Conservation (phyloP, 805 yeast genomes). For the Candida boleticola region DNA sequence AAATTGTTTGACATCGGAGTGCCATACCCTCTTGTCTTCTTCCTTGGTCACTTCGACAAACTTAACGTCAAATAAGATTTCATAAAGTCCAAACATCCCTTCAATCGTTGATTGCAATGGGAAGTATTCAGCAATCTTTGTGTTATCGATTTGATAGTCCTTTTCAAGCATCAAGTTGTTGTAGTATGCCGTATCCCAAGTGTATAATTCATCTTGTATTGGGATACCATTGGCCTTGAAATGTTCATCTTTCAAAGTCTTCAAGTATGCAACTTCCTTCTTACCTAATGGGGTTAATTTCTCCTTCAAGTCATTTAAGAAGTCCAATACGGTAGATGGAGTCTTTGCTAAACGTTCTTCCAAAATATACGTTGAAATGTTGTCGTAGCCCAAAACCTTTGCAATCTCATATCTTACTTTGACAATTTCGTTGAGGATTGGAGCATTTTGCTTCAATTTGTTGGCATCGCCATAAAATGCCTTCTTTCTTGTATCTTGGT, state of each 20-base stretch:
- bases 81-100: constrained; percentile 72
- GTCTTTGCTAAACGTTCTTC: constrained; percentile 82
- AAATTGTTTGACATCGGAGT: constrained; percentile 70
- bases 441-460: constrained; percentile 64
- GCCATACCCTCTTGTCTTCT: constrained; percentile 57
- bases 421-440: constrained; percentile 58
- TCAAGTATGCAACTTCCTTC: constrained; percentile 49
- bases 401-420: constrained; percentile 63
- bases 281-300: constrained; percentile 61
- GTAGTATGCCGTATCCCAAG: constrained; percentile 76
- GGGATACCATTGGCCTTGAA: constrained; percentile 43
- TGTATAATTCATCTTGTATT: constrained; percentile 41
- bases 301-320: constrained; percentile 58
- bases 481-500: constrained; percentile 59
- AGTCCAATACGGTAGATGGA: constrained; percentile 55
- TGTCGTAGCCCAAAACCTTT: constrained; percentile 59
- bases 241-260: constrained; percentile 53
- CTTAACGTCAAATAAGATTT: constrained; percentile 63
- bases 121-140: constrained; percentile 72
- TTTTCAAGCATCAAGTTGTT: constrained; percentile 63
- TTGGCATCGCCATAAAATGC: constrained; percentile 69
- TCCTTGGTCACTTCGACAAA: constrained; percentile 51
- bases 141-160: constrained; percentile 69
- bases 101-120: constrained; percentile 66
- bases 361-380: constrained; percentile 66